phyloP scores from a whole-genome alignment of 106 monocot genomes.

The Platanthera guangdongensis region DNA sequence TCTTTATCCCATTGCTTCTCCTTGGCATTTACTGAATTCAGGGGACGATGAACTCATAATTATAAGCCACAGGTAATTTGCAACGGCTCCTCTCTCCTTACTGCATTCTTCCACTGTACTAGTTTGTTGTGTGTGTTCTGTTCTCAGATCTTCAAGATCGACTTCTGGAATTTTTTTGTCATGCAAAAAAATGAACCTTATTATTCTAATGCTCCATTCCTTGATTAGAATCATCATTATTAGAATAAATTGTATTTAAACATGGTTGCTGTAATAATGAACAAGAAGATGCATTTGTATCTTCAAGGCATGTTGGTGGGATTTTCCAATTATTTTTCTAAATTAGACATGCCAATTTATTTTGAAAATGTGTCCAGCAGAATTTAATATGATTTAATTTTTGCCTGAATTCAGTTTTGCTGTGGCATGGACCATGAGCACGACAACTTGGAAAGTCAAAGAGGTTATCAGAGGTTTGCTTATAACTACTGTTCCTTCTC shows the following conservation, averaged over 20 bases:
- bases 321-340: too few relatives aligned
- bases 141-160: neutral
- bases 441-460: slow-evolving; percentile 43
- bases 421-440: slow-evolving; percentile 56
- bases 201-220: neutral
- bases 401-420: slow-evolving; percentile 44
- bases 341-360: too few relatives aligned
- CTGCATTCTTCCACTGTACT: neutral
- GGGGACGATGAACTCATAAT: slow-evolving; percentile 43
- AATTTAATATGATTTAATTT: neutral
- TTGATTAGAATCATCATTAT: neutral
- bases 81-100: neutral
- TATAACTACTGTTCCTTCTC: slow-evolving; percentile 8
- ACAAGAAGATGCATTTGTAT: too few relatives aligned
- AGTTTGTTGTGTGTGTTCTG: neutral
- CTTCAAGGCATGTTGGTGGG: too few relatives aligned
- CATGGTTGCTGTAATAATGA: too few relatives aligned
- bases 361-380: too few relatives aligned
- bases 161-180: neutral
- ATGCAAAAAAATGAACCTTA: slow-evolving; percentile 1
- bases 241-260: neutral
- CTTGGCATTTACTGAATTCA: slow-evolving; percentile 68
- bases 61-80: slow-evolving; percentile 49
- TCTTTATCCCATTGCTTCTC: slow-evolving; percentile 28
- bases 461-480: slow-evolving; percentile 49